Evolutionary conservation across 345 rosid species (phyloP).

Genomic region (Salix koriyanagi): DNA sequence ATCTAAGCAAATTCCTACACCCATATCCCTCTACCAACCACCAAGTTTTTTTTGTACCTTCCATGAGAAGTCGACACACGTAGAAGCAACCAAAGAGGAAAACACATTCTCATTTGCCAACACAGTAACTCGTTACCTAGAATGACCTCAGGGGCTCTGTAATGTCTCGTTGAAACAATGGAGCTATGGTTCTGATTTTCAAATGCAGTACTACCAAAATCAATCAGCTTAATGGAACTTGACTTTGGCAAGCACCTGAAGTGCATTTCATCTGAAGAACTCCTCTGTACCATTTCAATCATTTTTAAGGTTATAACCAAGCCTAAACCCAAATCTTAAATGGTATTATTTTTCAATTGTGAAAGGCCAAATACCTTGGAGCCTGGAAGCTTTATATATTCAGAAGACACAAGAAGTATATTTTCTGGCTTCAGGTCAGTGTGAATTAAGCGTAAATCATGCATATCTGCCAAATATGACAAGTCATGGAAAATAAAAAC

Average conservation of each 20-base stretch:
- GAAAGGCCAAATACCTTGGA: constrained; percentile 23
- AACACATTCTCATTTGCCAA: constrained; percentile 15
- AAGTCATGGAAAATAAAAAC: constrained; percentile 5
- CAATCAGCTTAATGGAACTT: constrained; percentile 34
- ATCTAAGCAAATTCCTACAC: not conserved
- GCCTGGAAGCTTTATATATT: constrained; percentile 19
- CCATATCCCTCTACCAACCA: constrained; percentile 8
- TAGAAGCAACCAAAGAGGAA: constrained; percentile 14
- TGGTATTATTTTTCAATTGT: not conserved
- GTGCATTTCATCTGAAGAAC: constrained; percentile 17
- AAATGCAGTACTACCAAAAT: constrained; percentile 27
- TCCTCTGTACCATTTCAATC: constrained; percentile 25
- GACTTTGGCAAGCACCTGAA: constrained; percentile 32
- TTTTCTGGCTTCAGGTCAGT: constrained; percentile 32
- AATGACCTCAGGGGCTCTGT: constrained; percentile 31
- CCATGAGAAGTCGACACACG: not conserved
- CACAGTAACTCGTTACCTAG: constrained; percentile 27
- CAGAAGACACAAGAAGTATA: constrained; percentile 29
- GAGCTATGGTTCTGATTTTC: constrained; percentile 28
- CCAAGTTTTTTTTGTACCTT: constrained; percentile 1
- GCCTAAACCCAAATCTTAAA: constrained; percentile 7
- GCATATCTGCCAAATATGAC: constrained; percentile 33
- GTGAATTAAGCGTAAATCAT: constrained; percentile 27
- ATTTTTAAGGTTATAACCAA: constrained; percentile 7
- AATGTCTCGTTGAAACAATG: constrained; percentile 30